Conservation (phyloP, 768 basidiomycete genomes). For the Amanita inopinata region DNA sequence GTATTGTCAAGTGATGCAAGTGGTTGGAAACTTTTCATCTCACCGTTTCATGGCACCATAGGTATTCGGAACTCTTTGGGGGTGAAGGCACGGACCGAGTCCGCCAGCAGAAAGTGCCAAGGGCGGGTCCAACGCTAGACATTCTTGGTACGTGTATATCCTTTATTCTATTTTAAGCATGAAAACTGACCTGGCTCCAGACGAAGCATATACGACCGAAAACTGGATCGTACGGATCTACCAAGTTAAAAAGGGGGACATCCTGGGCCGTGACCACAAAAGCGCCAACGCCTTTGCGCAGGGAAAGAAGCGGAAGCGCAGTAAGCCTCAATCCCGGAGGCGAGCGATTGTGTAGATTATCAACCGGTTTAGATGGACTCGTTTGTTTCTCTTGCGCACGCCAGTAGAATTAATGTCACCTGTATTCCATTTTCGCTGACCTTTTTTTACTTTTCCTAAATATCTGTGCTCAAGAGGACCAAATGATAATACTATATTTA, state of each 20-base stretch:
- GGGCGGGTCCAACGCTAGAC: slow-evolving; percentile 71
- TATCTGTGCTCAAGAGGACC: too few relatives aligned
- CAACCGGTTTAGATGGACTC: neutral
- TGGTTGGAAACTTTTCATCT: neutral
- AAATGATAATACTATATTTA: too few relatives aligned
- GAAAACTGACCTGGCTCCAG: slow-evolving; percentile 26
- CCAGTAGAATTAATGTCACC: too few relatives aligned
- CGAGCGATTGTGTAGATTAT: neutral
- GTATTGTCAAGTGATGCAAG: slow-evolving; percentile 25
- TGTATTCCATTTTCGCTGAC: too few relatives aligned
- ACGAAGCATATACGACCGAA: slow-evolving; percentile 98
- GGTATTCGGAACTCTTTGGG: slow-evolving; percentile 85
- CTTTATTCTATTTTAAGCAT: slow-evolving; percentile 1
- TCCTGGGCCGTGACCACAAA: slow-evolving; percentile 83
- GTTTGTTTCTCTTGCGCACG: too few relatives aligned
- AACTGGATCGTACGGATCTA: slow-evolving; percentile 99
- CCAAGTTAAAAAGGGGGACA: slow-evolving; percentile 89
- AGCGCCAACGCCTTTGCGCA: slow-evolving; percentile 74
- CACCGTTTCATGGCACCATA: slow-evolving; percentile 18
- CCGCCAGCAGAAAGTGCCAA: slow-evolving; percentile 76
- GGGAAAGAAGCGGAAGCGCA: slow-evolving; percentile 85
- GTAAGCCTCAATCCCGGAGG: slow-evolving; percentile 37
- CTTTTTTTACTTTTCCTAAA: too few relatives aligned
- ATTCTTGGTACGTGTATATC: slow-evolving; percentile 57
- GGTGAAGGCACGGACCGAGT: slow-evolving; percentile 75